Evolutionary conservation across 1,284 basidiomycete genomes (phyloP).

Genomic region (Cutaneotrichosporon cutaneum): DNA sequence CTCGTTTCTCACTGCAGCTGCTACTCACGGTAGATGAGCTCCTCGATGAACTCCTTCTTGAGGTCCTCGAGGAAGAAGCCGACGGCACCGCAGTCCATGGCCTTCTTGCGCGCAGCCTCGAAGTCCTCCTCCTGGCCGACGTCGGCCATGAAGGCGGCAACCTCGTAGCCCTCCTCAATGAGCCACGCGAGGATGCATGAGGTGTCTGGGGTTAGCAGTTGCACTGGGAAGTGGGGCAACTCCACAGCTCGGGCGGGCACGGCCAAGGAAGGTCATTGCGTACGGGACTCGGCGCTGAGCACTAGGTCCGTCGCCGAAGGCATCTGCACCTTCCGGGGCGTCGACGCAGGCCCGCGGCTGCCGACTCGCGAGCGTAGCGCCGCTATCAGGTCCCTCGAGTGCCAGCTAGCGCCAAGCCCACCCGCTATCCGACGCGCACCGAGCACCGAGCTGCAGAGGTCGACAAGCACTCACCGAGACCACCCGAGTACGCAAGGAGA

Average conservation of each 20-base stretch:
- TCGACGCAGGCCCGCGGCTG: too few relatives aligned
- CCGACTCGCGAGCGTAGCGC: too few relatives aligned
- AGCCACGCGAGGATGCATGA: constrained; percentile 96
- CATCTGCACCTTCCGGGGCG: too few relatives aligned
- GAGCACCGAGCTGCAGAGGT: background rate
- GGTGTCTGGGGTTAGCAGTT: constrained; percentile 67
- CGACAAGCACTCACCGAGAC: constrained; percentile 69
- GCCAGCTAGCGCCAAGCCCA: too few relatives aligned
- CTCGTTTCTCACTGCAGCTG: background rate
- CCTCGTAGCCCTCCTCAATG: constrained; percentile 97
- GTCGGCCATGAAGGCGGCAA: constrained; percentile 98
- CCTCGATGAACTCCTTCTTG: constrained; percentile 90
- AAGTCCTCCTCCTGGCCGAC: constrained; percentile 99
- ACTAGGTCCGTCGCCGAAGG: too few relatives aligned
- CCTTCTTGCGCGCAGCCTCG: constrained; percentile 87
- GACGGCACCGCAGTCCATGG: constrained; percentile 86
- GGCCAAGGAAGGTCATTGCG: too few relatives aligned
- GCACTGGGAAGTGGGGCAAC: too few relatives aligned
- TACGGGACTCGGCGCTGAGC: too few relatives aligned
- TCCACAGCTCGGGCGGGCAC: too few relatives aligned
- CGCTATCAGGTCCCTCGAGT: too few relatives aligned
- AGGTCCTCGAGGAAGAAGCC: constrained; percentile 97
- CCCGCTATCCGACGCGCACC: too few relatives aligned
- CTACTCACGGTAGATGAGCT: constrained; percentile 79
- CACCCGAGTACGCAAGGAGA: constrained; percentile 85